Evolutionary conservation across 768 basidiomycete species (phyloP), one percentile per base, ranked within the genome.

Genomic region (Leucocoprinus leucothites): DNA sequence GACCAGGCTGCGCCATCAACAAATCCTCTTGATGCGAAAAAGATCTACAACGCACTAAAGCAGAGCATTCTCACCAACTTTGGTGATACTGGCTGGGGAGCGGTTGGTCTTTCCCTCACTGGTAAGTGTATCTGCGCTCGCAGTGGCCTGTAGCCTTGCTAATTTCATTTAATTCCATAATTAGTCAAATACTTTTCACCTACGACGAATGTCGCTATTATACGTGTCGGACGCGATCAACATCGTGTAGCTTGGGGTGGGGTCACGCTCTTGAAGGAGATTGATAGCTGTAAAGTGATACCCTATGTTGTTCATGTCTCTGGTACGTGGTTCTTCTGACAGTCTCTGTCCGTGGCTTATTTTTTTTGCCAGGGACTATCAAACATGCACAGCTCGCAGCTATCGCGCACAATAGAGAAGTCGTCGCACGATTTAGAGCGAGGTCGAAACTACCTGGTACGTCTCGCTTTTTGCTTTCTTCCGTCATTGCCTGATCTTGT

Each of bases 141-240:
- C 22, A 36, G 9, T 60, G 11, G 5, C 31, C 31, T 5, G 11
- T 31, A 13, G 4, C 4, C 16, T 38, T 38, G 3, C 4, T 38
- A 5, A 6, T 34, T 34, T 34, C 13, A 6, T 34, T 13, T 34
- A 13, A 34, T 13, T 34, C 31, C 6, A 6, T 25, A n/a, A 18
- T 4, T 62, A 94, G 94, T 95, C 53, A 92, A 94, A 68, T 96
- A 96, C 63, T 91, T 85, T 61, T 94, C 93, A 0, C 88, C 91
- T 0, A 79, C 78, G 11, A 95, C 92, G 2, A 85, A 86, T 59
- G 74, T 94, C 0, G 91, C 87, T 62, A 93, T 95, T 64, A 81
- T 95, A 40, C 87, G 93, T 40, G 89, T 94, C 22, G 86, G 86
- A 22, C 76, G 94, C 51, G 89, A 91, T 48, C 88, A 90, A 56